Base-by-base conservation (phyloP, 371 early-diverging fungal genomes). In the Amoeboradix gromovi region DNA sequence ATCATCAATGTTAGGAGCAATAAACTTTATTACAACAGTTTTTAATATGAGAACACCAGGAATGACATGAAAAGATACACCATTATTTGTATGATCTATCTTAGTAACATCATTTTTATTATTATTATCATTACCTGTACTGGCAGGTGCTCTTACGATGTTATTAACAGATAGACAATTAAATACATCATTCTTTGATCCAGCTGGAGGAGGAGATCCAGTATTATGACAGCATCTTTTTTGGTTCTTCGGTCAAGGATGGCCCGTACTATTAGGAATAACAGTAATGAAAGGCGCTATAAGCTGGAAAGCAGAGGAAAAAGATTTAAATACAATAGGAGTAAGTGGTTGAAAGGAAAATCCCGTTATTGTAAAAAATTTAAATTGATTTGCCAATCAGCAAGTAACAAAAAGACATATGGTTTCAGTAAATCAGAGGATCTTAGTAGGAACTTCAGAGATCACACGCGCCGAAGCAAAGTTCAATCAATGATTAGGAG, bases 111-210 rank as follows among this genome's bases (percentile, higher is more conserved):
- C 67, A 30, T 72, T 29, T 73, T 76, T 73, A 27, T n/a, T 70
- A 29, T 73, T 73, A 71, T 30, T 71, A 72, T 48, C 48, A 5
- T 22, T 48, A 48, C 48, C 48, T 48, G 48, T 48, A 22, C 48
- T 48, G 5, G 48, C 48, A 22, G 48, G 48, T 5, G 48, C 48
- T 12, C 22, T 48, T 12, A 48, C 48, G 68, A 75, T 71, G 75
- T 72, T 75, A 68, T 72, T 80, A 74, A 75, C 78, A 67, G 80
- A 79, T 76, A 69, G 80, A 74, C 79, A 79, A 70, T 72, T 80
- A 70, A 79, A 80, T 74, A 80, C 79, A 70, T 77, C 77, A 72
- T 79, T 80, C 72, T 80, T 75, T 79, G 80, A 79, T 78, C 74
- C 77, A 71, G 75, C 77, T 75, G 76, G 78, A 69, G 79, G 79